phyloP scores from a whole-genome alignment of 352 stramenopile genomes.

The Phytophthora ramorum region DNA sequence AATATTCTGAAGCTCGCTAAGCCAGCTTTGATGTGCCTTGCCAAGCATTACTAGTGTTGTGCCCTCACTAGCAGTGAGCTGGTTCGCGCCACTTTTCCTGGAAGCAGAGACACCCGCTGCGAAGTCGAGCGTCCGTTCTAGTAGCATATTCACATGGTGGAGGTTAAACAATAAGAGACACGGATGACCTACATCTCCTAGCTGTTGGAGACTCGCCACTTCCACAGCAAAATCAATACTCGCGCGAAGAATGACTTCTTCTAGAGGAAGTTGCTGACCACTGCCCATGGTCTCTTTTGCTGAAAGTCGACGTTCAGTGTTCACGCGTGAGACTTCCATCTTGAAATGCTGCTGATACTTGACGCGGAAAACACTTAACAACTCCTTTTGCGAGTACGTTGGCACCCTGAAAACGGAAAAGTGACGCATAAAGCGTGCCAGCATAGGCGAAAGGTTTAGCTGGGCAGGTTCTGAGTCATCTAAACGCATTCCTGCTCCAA shows the following conservation, averaged over 20 bases:
- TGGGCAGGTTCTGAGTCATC: background rate
- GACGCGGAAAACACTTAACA: constrained; percentile 57
- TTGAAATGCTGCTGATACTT: constrained; percentile 50
- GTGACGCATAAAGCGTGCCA: constrained; percentile 52
- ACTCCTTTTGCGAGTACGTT: constrained; percentile 48
- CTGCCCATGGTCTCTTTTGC: constrained; percentile 14
- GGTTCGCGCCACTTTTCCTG: background rate
- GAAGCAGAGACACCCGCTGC: constrained; percentile 3
- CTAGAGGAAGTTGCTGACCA: constrained; percentile 36
- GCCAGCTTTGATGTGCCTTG: constrained; percentile 69
- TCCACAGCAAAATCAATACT: constrained; percentile 60
- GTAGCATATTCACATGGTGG: constrained; percentile 49
- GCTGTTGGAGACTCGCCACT: constrained; percentile 45
- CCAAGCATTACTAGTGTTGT: constrained; percentile 56
- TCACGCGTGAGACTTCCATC: background rate
- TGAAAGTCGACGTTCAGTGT: constrained; percentile 5
- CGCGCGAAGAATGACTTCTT: constrained; percentile 60
- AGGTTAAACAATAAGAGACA: constrained; percentile 54
- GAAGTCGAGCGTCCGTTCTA: constrained; percentile 52
- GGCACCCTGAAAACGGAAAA: constrained; percentile 58
- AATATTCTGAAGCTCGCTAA: constrained; percentile 55
- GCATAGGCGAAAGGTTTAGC: background rate
- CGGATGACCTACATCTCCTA: constrained; percentile 14
- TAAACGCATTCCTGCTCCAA: constrained; percentile 50
- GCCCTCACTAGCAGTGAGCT: constrained; percentile 7